Evolutionary conservation across 805 yeast species (phyloP).

Genomic region (Candida maris): DNA sequence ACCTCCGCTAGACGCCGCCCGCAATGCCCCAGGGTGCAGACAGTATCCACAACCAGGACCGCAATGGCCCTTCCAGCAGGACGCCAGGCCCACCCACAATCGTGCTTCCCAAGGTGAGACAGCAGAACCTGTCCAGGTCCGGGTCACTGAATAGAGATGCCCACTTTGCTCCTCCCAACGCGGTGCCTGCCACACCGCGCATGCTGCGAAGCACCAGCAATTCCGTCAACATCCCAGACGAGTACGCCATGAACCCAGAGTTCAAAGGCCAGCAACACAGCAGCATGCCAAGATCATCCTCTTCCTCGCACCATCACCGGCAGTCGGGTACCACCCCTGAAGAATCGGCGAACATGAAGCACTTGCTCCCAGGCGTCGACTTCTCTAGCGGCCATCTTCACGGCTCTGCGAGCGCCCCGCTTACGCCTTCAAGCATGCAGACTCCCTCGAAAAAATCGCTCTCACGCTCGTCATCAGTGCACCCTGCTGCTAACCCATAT

Average conservation of each 20-base stretch:
- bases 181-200: conserved; percentile 64
- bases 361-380: conserved; percentile 27
- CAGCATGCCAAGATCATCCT: conserved; percentile 1
- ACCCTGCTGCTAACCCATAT: conserved; percentile 4
- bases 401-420: conserved; percentile 11
- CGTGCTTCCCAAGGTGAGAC: conserved; percentile 25
- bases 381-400: conserved; percentile 12
- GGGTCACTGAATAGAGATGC: conserved; percentile 17
- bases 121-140: conserved; percentile 18
- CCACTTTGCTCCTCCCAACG: conserved; percentile 26
- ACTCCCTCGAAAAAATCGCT: conserved; percentile 13
- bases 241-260: conserved; percentile 21
- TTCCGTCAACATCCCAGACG: conserved; percentile 24
- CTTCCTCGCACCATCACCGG: conserved; percentile 17
- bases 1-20: no score
- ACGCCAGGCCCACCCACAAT: conserved; percentile 11
- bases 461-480: conserved; percentile 16
- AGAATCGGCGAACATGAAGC: conserved; percentile 8
- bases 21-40: neutral
- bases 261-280: conserved; percentile 5
- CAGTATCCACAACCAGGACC: conserved; percentile 1
- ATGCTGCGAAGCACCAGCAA: conserved; percentile 57
- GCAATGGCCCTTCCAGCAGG: conserved; percentile 1
- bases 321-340: conserved; percentile 12
- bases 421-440: conserved; percentile 3